Conservation (phyloP, 495 filamentous ascomycete genomes). For the Neurospora cerealis region DNA sequence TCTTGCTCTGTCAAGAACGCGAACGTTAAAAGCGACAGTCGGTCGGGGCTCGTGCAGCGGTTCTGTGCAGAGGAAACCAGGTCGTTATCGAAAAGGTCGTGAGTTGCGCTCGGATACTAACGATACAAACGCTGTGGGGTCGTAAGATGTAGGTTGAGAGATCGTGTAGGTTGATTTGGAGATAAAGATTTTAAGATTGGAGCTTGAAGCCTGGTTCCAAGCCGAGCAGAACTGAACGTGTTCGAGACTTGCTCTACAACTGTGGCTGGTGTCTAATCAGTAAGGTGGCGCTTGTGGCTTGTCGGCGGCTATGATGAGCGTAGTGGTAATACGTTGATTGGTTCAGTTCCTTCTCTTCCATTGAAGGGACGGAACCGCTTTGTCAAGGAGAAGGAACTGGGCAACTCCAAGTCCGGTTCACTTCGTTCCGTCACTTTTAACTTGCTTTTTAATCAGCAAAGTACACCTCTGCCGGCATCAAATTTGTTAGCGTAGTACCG, state of each 20-base stretch:
- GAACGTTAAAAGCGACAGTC: background rate
- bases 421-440: background rate
- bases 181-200: slow-evolving; percentile 9
- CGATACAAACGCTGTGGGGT: background rate
- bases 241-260: background rate
- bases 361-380: background rate
- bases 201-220: background rate
- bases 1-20: background rate
- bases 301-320: background rate
- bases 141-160: slow-evolving; percentile 5
- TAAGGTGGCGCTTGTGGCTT: background rate
- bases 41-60: background rate
- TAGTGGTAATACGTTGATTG: background rate
- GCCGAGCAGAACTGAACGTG: background rate
- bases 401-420: background rate
- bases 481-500: too few relatives aligned
- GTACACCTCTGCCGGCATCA: too few relatives aligned
- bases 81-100: background rate
- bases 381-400: background rate
- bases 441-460: background rate
- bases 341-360: background rate
- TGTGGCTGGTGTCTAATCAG: background rate
- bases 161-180: background rate
- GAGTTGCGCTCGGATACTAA: background rate
- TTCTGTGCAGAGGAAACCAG: background rate